These are phyloP conservation scores for Brettanomyces naardenensis DNA, from an alignment of 805 yeast genomes.

Conservation along the genomic window DNA sequence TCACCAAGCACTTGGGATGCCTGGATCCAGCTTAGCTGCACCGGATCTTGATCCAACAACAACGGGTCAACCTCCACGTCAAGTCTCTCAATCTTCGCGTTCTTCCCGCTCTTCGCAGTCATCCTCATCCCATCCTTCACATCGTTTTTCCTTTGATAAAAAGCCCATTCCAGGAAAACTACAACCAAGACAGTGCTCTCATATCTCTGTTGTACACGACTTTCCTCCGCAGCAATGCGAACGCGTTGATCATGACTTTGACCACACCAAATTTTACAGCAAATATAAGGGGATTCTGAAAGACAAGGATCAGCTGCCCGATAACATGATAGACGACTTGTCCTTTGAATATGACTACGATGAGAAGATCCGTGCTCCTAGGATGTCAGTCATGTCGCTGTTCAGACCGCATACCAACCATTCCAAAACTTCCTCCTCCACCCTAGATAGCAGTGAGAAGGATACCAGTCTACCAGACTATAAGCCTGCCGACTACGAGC, in stretches of 20 bases:
- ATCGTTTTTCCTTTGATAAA: constrained; percentile 24
- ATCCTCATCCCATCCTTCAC: neutral
- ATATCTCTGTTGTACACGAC: constrained; percentile 20
- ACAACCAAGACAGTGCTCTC: constrained; percentile 16
- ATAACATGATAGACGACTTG: constrained; percentile 19
- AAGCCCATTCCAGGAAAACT: constrained; percentile 16
- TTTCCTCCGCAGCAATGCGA: constrained; percentile 26
- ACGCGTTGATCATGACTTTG: constrained; percentile 20
- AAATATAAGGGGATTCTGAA: constrained; percentile 25
- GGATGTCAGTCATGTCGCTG: constrained; percentile 33
- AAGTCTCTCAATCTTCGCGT: too few relatives aligned
- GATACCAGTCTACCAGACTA: constrained; percentile 15
- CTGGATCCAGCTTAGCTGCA: too few relatives aligned
- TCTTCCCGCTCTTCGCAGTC: too few relatives aligned
- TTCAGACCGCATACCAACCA: constrained; percentile 7
- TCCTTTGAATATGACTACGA: constrained; percentile 35
- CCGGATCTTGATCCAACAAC: too few relatives aligned
- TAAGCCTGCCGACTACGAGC: constrained; percentile 40
- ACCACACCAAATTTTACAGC: constrained; percentile 22
- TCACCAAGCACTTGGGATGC: too few relatives aligned
- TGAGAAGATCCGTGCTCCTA: constrained; percentile 47
- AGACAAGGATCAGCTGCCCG: constrained; percentile 24
- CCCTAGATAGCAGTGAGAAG: neutral
- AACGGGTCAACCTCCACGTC: too few relatives aligned
- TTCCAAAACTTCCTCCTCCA: neutral